Percentiles rank a stretch among this genome's conserved stretches.
These are phyloP conservation scores for Euphrasia confusa DNA, from an alignment of 257 asterid genomes.

Conservation along the genomic window DNA sequence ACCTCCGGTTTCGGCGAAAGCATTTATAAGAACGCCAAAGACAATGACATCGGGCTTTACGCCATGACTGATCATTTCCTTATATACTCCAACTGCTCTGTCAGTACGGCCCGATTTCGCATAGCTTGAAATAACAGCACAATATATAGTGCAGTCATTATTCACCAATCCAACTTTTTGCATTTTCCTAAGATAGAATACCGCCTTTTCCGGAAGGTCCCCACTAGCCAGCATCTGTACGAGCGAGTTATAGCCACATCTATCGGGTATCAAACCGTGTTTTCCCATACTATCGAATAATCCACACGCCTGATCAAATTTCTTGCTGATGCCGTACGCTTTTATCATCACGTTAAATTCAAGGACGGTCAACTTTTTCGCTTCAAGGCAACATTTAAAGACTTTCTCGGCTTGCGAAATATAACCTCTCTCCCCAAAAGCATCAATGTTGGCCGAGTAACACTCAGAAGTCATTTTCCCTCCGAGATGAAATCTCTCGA, in stretches of 20 bases:
- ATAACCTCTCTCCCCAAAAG: slow-evolving; percentile 79
- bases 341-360: slow-evolving; percentile 90
- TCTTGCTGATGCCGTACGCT: slow-evolving; percentile 81
- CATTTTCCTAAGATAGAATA: slow-evolving; percentile 60
- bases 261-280: slow-evolving; percentile 57
- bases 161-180: slow-evolving; percentile 54
- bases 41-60: slow-evolving; percentile 74
- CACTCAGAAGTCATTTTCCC: slow-evolving; percentile 83
- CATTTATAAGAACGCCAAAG: slow-evolving; percentile 73
- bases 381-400: slow-evolving; percentile 50
- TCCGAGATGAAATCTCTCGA: slow-evolving; percentile 62
- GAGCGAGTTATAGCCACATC: slow-evolving; percentile 76
- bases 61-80: slow-evolving; percentile 51
- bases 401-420: slow-evolving; percentile 58
- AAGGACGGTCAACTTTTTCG: slow-evolving; percentile 41
- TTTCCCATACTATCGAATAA: slow-evolving; percentile 62
- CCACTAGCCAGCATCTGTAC: slow-evolving; percentile 80
- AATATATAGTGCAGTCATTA: slow-evolving; percentile 64
- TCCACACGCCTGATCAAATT: slow-evolving; percentile 60
- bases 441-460: slow-evolving; percentile 88
- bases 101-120: slow-evolving; percentile 52
- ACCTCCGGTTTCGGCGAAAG: slow-evolving; percentile 72
- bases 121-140: slow-evolving; percentile 81
- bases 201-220: slow-evolving; percentile 61
- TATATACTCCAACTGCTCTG: slow-evolving; percentile 48